Evolutionary conservation across 2,329 filamentous ascomycete genomes (phyloP), one percentile per base, ranked within the genome.

Genomic region (Colletotrichum graminicola): DNA sequence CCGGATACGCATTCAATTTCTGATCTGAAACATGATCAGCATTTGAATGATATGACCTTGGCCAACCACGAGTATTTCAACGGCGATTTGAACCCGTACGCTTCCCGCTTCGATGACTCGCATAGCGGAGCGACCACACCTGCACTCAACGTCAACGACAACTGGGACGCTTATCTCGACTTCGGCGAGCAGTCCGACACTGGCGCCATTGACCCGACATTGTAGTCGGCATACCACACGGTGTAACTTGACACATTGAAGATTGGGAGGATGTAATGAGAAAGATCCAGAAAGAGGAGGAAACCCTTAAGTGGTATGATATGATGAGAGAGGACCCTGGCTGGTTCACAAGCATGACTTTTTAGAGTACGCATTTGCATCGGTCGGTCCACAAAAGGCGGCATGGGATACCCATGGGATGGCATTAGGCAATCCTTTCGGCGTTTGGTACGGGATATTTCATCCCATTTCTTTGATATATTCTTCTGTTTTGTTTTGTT

Each of bases 181-280:
- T 72, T 63, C 26, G 79, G 78, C 76, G 68, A 73, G 14, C 62
- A 71, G 1, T 67, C 54, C 3, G 68, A 68, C 5, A 52, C 51
- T 23, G 65, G 65, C 6, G 23, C 62, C 23, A 61, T 67, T n/a
- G 67, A 72, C 4, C 59, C 69, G 43, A 41, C 66, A 18, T 49
- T 65, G 61, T 62, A 69, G 41, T 64, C 36, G 23, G 21, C 12
- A 45, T 43, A 11, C 51, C 29, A 66, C 52, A 11, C 16, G 7
- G 62, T 32, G 62, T 47, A 47, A 34, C 49, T 34, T 66, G 54
- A 32, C 51, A 43, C 57, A 12, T 16, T 8, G 34, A n/a, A 39
- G 1, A 32, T 10, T 23, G 62, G 43, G 60, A 71, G 72, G 62
- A 49, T 78, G 75, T 79, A 80, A 82, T 77, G 77, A 59, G 36